Evolutionary conservation across 1,284 basidiomycete species (phyloP), one percentile per base, ranked within the genome.

Genomic region (Naganishia albida): DNA sequence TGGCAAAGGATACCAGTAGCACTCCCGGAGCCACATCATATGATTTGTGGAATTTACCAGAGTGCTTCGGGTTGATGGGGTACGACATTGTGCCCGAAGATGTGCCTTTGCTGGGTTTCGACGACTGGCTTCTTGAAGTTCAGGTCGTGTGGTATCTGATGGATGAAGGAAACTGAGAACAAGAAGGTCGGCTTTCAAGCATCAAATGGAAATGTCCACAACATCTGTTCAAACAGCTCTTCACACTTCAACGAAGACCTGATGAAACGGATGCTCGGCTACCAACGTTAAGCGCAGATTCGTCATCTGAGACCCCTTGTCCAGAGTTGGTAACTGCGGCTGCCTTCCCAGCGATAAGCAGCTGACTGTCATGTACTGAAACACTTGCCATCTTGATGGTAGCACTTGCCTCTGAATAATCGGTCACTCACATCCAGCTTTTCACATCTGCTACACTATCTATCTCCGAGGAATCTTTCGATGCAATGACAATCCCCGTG

Each of bases 1-100:
- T 72, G 70, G 77, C 75, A 54, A 81, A 72, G 63, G 75, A 75
- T 43, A 81, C 70, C 13, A 80, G 70, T 12, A 75, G 67, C 1
- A 81, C 76, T n/a, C 75, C 73, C 10, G 67, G 67, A 7, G 68
- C 49, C 1, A 72, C 72, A 69, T 72, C 68, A 3, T 70, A 71
- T 12, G 72, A 67, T 20, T 71, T 69, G 59, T 75, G 73, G 67
- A 72, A 76, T 65, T 72, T 67, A 13, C 72, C 73, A 43, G 68
- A 69, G 62, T 69, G 72, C 34, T 65, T 53, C 15, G 63, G 26
- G 34, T 64, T 54, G 52, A 40, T 40, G 26, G 65, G 46, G 39
- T 43, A 49, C 38, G 52, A 3, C 43, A 20, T 44, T 40, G 16
- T n/a, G 62, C 26, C 18, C 16, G 60, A 52, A 48, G 52, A 52